Percentiles rank a stretch among this genome's conserved stretches.
These are phyloP conservation scores for Ogataea kodamae DNA, from an alignment of 805 yeast species.

Conservation along the genomic window DNA sequence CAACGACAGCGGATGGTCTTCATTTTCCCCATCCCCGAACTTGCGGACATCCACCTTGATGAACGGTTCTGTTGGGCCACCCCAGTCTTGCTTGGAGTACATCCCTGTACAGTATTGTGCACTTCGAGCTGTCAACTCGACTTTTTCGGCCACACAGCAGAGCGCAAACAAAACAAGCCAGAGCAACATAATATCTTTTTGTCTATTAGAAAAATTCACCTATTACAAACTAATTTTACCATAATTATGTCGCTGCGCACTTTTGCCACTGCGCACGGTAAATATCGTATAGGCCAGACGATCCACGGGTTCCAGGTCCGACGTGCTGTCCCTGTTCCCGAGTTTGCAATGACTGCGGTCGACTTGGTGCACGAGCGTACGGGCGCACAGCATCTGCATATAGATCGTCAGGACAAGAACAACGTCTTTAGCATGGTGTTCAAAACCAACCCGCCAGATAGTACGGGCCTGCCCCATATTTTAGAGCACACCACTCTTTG, in stretches of 20 bases:
- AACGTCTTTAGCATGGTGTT: conserved; percentile 87
- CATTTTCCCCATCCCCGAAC: conserved; percentile 31
- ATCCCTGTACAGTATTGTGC: conserved; percentile 85
- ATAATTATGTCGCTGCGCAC: conserved; percentile 14
- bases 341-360: conserved; percentile 76
- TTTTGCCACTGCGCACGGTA: conserved; percentile 22
- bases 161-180: conserved; percentile 5
- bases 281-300: conserved; percentile 62
- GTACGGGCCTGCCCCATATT: conserved; percentile 95
- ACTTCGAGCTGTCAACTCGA: conserved; percentile 44
- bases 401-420: conserved; percentile 77
- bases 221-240: conserved; percentile 1
- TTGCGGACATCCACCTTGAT: conserved; percentile 45
- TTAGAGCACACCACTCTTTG: conserved; percentile 94
- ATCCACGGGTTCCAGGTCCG: conserved; percentile 66
- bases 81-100: conserved; percentile 84
- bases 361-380: conserved; percentile 63
- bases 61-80: conserved; percentile 68
- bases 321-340: conserved; percentile 70
- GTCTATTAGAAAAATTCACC: no score
- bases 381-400: conserved; percentile 79
- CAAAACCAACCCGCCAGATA: conserved; percentile 91
- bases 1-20: conserved; percentile 52
- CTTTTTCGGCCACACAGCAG: conserved; percentile 39
- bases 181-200: conserved; percentile 5